Conservation (phyloP, 257 asterid species). For the Penstemon barbatus region DNA sequence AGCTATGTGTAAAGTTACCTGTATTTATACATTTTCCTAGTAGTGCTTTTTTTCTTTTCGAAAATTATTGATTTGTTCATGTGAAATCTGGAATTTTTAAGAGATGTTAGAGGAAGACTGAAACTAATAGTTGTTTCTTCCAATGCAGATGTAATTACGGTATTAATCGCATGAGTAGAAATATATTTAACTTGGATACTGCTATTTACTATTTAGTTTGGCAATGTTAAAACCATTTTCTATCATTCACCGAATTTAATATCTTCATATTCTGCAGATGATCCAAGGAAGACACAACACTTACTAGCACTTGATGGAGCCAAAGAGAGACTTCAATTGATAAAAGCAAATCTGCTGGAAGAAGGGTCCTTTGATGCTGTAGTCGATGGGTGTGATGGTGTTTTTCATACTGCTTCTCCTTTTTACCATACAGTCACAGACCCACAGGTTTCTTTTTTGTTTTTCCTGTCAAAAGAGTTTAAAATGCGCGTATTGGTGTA, state of each 20-base stretch:
- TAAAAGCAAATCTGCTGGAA: constrained; percentile 44
- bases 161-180: too few species aligned
- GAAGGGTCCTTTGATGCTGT: constrained; percentile 53
- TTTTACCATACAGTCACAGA: constrained; percentile 38
- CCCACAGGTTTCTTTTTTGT: constrained; percentile 41
- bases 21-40: too few species aligned
- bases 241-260: neutral
- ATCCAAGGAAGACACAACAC: constrained; percentile 42
- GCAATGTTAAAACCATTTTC: neutral
- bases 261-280: constrained; percentile 28
- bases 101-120: too few species aligned
- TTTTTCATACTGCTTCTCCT: constrained; percentile 57
- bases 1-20: too few species aligned
- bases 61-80: too few species aligned
- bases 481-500: too few species aligned
- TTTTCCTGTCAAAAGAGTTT: neutral
- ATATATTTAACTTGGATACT: too few species aligned
- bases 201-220: too few species aligned
- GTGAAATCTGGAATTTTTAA: too few species aligned
- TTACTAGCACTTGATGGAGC: constrained; percentile 55
- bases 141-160: too few species aligned
- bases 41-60: too few species aligned
- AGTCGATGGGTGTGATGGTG: constrained; percentile 52
- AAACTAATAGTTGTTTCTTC: too few species aligned
- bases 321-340: constrained; percentile 48